These are phyloP conservation scores for Karstenula rhodostoma DNA, from an alignment of 2,329 filamentous ascomycete genomes.

Conservation along the genomic window DNA sequence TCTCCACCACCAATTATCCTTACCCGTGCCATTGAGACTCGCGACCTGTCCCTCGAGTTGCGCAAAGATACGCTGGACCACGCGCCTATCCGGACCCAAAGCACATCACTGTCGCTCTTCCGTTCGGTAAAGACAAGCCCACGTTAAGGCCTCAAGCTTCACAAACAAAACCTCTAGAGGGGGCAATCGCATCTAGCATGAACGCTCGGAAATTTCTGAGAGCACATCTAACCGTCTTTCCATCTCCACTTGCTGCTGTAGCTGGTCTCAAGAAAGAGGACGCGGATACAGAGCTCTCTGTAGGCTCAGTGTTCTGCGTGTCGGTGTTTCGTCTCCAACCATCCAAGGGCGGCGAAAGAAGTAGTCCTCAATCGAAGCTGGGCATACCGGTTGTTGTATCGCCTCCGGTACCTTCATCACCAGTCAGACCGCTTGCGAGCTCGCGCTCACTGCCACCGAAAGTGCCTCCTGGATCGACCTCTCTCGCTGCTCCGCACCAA, in stretches of 20 bases:
- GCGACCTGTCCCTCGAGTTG: constrained; percentile 38
- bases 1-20: constrained; percentile 16
- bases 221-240: neutral
- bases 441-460: neutral
- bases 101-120: neutral
- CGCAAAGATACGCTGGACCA: constrained; percentile 48
- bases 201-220: neutral
- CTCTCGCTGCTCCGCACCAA: neutral
- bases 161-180: neutral
- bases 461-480: neutral
- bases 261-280: neutral
- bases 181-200: neutral
- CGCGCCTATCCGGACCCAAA: constrained; percentile 9
- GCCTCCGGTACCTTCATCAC: neutral
- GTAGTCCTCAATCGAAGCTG: too few relatives aligned
- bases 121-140: neutral
- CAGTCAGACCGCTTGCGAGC: neutral
- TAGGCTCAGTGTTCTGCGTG: neutral
- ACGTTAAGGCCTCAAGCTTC: neutral
- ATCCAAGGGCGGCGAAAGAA: neutral
- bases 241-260: neutral
- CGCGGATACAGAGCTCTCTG: neutral
- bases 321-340: neutral
- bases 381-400: neutral
- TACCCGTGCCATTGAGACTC: constrained; percentile 48